phyloP scores from a whole-genome alignment of 2,329 filamentous ascomycete genomes.

The Pseudogymnoascus sp. region DNA sequence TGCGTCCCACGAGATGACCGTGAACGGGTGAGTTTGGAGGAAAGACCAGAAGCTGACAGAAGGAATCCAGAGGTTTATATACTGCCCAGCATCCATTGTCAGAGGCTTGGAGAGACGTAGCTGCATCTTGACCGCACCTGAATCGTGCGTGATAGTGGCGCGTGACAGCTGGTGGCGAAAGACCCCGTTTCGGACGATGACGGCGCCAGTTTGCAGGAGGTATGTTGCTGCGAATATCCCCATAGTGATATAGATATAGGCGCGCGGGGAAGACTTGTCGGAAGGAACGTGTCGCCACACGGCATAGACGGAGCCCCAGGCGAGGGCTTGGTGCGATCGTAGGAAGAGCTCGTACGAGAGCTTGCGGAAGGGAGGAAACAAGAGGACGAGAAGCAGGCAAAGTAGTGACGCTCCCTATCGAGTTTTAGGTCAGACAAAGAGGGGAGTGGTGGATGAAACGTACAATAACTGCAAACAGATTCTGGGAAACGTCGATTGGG shows the following conservation, averaged over 20 bases:
- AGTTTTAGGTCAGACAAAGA: not conserved
- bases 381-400: slow-evolving; percentile 13
- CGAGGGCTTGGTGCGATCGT: too few species aligned
- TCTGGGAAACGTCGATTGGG: slow-evolving; percentile 11
- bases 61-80: not conserved
- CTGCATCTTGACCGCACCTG: slow-evolving; percentile 9
- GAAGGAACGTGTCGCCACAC: slow-evolving; percentile 2
- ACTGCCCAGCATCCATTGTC: slow-evolving; percentile 18
- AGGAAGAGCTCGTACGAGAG: slow-evolving; percentile 13
- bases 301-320: too few species aligned
- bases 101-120: slow-evolving; percentile 16
- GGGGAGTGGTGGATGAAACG: not conserved
- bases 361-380: slow-evolving; percentile 12
- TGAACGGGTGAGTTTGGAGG: not conserved
- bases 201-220: slow-evolving; percentile 7
- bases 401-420: not conserved
- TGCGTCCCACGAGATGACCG: slow-evolving; percentile 18
- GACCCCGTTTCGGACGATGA: slow-evolving; percentile 16
- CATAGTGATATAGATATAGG: slow-evolving; percentile 16
- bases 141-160: slow-evolving; percentile 10
- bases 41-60: not conserved
- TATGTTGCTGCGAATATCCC: slow-evolving; percentile 10
- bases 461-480: slow-evolving; percentile 11
- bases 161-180: slow-evolving; percentile 4
- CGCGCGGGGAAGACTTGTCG: slow-evolving; percentile 10